Base-by-base conservation (phyloP, 2,329 filamentous ascomycete genomes). In the Sarocladiaceae sp. region DNA sequence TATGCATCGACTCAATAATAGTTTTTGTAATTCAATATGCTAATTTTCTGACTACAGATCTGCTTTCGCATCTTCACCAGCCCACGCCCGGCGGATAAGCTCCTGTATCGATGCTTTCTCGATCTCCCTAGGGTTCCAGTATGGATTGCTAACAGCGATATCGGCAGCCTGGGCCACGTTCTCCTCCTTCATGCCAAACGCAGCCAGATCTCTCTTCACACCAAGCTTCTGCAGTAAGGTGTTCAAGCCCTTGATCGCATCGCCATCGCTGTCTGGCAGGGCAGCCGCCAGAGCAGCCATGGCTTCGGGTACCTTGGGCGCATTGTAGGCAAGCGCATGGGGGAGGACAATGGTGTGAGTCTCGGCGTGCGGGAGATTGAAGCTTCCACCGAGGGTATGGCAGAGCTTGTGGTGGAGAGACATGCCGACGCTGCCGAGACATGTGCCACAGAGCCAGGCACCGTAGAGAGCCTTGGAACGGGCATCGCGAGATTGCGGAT, bases 351-450 rank as follows among this genome's bases (percentile, higher is more conserved):
- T 73, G 0, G 78, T 78, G 53, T 84, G 81, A 0, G 79, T 83
- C 56, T 83, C 78, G 1, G 80, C 77, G 48, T 85, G 80, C 0
- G 80, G 78, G 6, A 85, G 67, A 48, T 76, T 72, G 58, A 83
- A 81, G 51, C 68, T 74, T 6, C 80, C 81, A 19, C 80, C 80
- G 1, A 83, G 65, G 0, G 75, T 76, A 55, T 84, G 80, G 61
- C 79, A 83, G 2, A 85, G 69, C 56, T 84, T 85, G 60, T 84
- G 80, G 55, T 84, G 81, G 12, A 84, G 68, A 2, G 76, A 71
- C 76, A 83, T 83, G 44, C 71, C 71, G 2, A 78, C 74, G 47
- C 65, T 73, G 5, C 78, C 79, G 1, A 83, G 66, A 51, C 76
- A 80, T 19, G 67, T 71, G 24, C 78, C 78, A 51, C 78, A 83